Conservation (phyloP, 2,329 filamentous ascomycete genomes). For the Penicillium paneum region DNA sequence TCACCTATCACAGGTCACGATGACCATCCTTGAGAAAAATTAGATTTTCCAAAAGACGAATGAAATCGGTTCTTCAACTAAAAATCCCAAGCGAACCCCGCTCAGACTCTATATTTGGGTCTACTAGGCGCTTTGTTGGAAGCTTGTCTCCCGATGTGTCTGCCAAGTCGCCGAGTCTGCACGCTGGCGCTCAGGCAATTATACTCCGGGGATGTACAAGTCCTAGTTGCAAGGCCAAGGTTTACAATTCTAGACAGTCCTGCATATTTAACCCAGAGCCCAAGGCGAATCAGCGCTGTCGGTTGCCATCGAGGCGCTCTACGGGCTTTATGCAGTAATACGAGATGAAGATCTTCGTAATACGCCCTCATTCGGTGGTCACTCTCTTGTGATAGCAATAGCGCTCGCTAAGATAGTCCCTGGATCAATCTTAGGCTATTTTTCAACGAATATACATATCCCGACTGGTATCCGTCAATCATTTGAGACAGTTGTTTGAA, state of each 20-base stretch:
- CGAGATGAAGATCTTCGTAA: not conserved
- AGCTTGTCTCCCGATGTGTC: slow-evolving; percentile 4
- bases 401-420: slow-evolving; percentile 9
- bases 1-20: slow-evolving; percentile 16
- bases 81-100: not conserved
- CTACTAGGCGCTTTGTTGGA: not conserved
- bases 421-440: not conserved
- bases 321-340: not conserved
- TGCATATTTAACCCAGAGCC: not conserved
- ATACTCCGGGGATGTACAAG: slow-evolving; percentile 6
- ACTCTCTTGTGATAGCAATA: slow-evolving; percentile 16
- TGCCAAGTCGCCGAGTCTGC: slow-evolving; percentile 25
- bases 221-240: slow-evolving; percentile 2
- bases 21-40: not conserved
- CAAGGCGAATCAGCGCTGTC: slow-evolving; percentile 6
- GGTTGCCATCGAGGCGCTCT: not conserved
- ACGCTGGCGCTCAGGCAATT: slow-evolving; percentile 15
- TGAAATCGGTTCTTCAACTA: not conserved
- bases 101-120: slow-evolving; percentile 13
- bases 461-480: not conserved
- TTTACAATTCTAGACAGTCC: slow-evolving; percentile 5
- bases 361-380: slow-evolving; percentile 10
- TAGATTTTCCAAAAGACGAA: slow-evolving; percentile 5
- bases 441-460: slow-evolving; percentile 13
- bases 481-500: slow-evolving; percentile 9